Conservation (phyloP, 225 moss, liverwort and hornwort genomes). For the Physcomitrellopsis africana region DNA sequence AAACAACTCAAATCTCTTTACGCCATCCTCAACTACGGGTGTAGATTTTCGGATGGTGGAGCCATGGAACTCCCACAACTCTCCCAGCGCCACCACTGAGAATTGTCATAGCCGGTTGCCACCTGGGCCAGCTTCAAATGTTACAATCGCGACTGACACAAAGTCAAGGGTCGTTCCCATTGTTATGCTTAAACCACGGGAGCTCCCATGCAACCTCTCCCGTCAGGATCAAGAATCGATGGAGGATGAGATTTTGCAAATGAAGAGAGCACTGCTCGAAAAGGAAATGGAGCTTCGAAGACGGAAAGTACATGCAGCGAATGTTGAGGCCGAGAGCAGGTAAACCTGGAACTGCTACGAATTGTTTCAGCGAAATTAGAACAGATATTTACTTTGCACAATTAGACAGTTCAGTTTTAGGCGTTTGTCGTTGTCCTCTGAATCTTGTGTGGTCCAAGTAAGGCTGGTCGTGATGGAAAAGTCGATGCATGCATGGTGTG, state of each 20-base stretch:
- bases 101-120: not conserved
- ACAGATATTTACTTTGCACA: no score
- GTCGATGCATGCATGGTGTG: not conserved
- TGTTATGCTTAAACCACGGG: constrained; percentile 29
- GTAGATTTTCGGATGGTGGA: not conserved
- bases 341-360: not conserved
- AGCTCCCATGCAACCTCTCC: constrained; percentile 6
- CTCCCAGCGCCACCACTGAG: not conserved
- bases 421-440: no score
- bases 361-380: no score
- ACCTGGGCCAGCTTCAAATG: not conserved
- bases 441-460: no score
- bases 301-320: constrained; percentile 25
- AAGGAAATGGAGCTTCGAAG: constrained; percentile 41
- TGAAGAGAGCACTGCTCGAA: constrained; percentile 31
- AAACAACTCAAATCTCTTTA: constrained; percentile 17
- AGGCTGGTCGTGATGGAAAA: no score
- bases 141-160: not conserved
- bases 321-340: constrained; percentile 45
- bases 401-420: no score
- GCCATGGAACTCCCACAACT: constrained; percentile 27
- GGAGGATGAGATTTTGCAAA: constrained; percentile 37
- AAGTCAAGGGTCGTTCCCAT: constrained; percentile 18
- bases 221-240: constrained; percentile 22
- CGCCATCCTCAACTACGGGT: constrained; percentile 9